Conservation (phyloP, 306 rosid species). For the apple (Malus domestica) region DNA sequence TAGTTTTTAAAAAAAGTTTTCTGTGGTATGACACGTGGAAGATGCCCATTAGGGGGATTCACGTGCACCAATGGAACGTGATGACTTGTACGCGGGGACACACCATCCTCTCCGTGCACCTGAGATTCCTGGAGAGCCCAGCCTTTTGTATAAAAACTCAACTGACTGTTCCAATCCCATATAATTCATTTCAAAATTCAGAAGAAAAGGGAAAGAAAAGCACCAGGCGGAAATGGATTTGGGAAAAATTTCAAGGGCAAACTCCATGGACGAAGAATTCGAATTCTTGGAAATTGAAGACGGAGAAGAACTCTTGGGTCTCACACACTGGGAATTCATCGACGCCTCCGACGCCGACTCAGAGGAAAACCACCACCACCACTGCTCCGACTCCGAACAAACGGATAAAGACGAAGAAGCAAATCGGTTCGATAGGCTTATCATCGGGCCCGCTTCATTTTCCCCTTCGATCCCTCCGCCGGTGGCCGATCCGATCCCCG, state of each 20-base stretch:
- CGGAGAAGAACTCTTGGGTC: constrained; percentile 9
- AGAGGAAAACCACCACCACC: not conserved
- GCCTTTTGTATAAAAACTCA: not conserved
- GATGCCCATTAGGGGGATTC: not conserved
- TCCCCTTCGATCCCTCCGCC: constrained; percentile 20
- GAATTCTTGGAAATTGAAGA: constrained; percentile 30
- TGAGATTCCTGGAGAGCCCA: not conserved
- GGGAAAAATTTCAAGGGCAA: not conserved
- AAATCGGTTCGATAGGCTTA: not conserved
- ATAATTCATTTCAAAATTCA: too few relatives aligned
- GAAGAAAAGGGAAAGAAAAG: not conserved
- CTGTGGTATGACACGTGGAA: not conserved
- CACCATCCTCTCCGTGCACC: not conserved
- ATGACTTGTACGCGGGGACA: not conserved
- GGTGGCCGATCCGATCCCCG: constrained; percentile 2
- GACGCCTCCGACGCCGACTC: constrained; percentile 27
- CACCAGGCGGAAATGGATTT: not conserved
- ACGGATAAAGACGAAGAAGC: not conserved
- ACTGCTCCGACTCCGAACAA: not conserved
- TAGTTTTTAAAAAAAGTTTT: too few relatives aligned
- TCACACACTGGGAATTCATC: constrained; percentile 53
- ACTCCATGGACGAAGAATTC: constrained; percentile 24
- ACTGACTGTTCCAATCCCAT: not conserved
- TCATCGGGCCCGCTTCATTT: constrained; percentile 3
- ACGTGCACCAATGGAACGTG: not conserved